Base-by-base conservation (phyloP, 1,284 basidiomycete species). In the Spongispora temasekensis region DNA sequence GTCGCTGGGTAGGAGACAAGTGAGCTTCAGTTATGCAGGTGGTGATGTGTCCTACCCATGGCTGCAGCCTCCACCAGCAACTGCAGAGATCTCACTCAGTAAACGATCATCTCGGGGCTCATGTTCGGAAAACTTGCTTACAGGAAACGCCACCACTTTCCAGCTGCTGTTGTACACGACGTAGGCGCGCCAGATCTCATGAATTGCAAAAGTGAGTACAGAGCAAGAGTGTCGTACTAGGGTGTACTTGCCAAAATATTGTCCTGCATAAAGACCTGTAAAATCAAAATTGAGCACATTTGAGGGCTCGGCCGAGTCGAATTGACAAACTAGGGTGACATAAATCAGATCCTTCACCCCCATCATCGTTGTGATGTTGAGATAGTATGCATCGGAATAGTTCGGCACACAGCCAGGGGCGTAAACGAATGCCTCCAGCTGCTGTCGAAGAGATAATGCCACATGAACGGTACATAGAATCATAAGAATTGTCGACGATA, bases 121-220 rank as follows among this genome's bases (percentile, higher is more conserved):
- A n/a, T n/a, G n/a, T n/a, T n/a, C n/a, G n/a, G 6, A 9, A 37
- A 2, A 5, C 5, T 23, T 48, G 5, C 65, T 58, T 46, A 65
- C 64, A 9, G 65, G 65, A 25, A 56, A 21, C 30, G 65, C 12
- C 6, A 59, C 50, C 3, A 65, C 25, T 25, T 44, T 67, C 64
- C 64, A 65, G 37, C 65, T 46, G 28, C 56, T 62, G 37, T 61
- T 48, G n/a, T 62, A 67, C 44, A 65, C 65, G 30, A 65, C 21
- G 34, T 65, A 64, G 32, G 67, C 62, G 12, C 64, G 65, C 64
- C 64, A 65, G 19, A 65, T 56, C 64, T 65, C 7, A 57, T n/a
- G n/a, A n/a, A n/a, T n/a, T n/a, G n/a, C n/a, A n/a, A n/a, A n/a
- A n/a, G n/a, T n/a, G n/a, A n/a, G n/a, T n/a, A n/a, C n/a, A n/a